Conservation (phyloP, 2,329 filamentous ascomycete genomes). For the Apiospora arundinis region DNA sequence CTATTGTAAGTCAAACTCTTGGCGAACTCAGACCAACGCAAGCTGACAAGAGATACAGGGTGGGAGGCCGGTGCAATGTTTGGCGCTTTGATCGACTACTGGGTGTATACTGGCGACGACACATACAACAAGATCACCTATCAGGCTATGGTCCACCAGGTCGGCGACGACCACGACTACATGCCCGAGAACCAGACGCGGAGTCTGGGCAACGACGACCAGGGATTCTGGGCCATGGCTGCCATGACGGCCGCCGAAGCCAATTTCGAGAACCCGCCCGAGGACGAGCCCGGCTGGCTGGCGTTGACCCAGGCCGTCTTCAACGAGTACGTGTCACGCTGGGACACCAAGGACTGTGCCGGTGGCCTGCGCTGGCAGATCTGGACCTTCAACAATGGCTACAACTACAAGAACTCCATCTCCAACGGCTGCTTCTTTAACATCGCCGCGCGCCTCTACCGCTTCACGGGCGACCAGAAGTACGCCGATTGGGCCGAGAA, state of each 20-base stretch:
- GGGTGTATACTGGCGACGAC: slow-evolving; percentile 70
- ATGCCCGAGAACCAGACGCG: slow-evolving; percentile 72
- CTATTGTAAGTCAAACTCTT: slow-evolving; percentile 60
- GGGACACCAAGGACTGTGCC: slow-evolving; percentile 69
- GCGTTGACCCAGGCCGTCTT: slow-evolving; percentile 80
- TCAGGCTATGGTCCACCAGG: slow-evolving; percentile 67
- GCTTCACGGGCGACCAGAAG: slow-evolving; percentile 80
- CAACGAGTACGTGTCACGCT: slow-evolving; percentile 75
- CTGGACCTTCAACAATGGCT: slow-evolving; percentile 77
- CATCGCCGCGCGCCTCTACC: slow-evolving; percentile 71
- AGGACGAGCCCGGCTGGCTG: slow-evolving; percentile 74
- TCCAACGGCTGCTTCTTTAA: slow-evolving; percentile 76
- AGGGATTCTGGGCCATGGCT: slow-evolving; percentile 86
- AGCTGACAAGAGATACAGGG: slow-evolving; percentile 48
- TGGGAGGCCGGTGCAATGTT: slow-evolving; percentile 79
- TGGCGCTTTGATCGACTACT: slow-evolving; percentile 74
- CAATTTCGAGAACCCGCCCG: slow-evolving; percentile 72
- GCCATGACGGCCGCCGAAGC: slow-evolving; percentile 81
- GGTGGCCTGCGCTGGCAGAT: slow-evolving; percentile 89
- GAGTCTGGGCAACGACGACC: slow-evolving; percentile 74
- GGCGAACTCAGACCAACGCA: not conserved
- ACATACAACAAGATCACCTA: slow-evolving; percentile 67
- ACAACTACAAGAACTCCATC: slow-evolving; percentile 72
- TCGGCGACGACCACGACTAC: slow-evolving; percentile 63
- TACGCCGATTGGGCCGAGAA: slow-evolving; percentile 79